phyloP scores from a whole-genome alignment of 148 eudicot species.

The Rhododendron henanense region DNA sequence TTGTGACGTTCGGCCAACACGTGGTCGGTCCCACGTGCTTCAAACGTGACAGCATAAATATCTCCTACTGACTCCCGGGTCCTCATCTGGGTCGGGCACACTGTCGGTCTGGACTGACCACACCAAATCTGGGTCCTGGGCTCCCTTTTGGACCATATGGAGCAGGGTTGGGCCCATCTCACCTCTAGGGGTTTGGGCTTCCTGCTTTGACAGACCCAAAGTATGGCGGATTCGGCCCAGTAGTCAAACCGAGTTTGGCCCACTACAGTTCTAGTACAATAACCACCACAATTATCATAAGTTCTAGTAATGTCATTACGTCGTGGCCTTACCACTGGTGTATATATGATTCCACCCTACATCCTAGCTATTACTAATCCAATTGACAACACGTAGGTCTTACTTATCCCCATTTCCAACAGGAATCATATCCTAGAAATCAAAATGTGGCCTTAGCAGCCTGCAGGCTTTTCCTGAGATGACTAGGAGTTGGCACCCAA shows the following conservation, averaged over 20 bases:
- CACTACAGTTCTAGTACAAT: background rate
- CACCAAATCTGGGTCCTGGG: no score
- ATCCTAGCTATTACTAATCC: background rate
- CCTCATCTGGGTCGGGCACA: background rate
- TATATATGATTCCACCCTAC: background rate
- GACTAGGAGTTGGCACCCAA: background rate
- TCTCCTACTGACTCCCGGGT: background rate
- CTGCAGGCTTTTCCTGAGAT: background rate
- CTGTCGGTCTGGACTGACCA: background rate
- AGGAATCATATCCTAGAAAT: background rate
- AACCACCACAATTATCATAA: background rate
- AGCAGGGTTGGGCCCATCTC: no score
- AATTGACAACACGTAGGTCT: background rate
- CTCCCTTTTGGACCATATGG: no score
- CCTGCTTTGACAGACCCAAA: no score
- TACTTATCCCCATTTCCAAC: background rate
- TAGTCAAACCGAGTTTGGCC: no score
- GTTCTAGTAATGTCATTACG: background rate
- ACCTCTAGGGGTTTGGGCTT: no score
- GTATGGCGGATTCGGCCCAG: no score
- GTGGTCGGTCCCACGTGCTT: background rate
- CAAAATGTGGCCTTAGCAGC: background rate
- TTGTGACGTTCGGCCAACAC: background rate
- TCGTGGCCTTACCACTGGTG: background rate
- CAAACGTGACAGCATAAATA: background rate